phyloP scores from a whole-genome alignment of 768 basidiomycete species.

The Psilocybe cubensis region DNA sequence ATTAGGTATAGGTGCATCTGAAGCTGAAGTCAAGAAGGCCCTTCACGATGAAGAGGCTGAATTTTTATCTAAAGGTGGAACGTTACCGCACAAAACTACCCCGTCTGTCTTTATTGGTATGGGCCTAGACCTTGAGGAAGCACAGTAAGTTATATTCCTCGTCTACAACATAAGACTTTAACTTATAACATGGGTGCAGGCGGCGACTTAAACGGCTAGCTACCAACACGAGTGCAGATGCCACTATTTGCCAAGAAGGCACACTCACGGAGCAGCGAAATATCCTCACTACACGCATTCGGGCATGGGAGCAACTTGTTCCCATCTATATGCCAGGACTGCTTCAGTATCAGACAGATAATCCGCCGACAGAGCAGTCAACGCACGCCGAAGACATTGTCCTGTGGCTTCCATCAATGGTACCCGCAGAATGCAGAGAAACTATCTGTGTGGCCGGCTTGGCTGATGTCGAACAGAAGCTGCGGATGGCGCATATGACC shows the following conservation, averaged over 20 bases:
- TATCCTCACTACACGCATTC: conserved; percentile 5
- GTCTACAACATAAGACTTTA: no score
- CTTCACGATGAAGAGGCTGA: neutral
- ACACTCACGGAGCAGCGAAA: conserved; percentile 19
- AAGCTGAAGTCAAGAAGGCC: neutral
- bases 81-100: neutral
- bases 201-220: neutral
- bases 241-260: neutral
- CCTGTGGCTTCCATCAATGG: conserved; percentile 13
- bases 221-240: neutral
- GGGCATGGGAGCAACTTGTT: conserved; percentile 14
- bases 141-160: neutral
- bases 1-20: neutral
- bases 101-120: neutral
- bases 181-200: neutral
- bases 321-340: conserved; percentile 20
- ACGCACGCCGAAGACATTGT: conserved; percentile 8
- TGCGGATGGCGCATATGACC: conserved; percentile 4
- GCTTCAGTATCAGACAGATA: conserved; percentile 2
- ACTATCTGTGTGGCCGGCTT: neutral
- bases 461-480: neutral
- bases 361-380: neutral
- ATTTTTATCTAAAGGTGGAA: neutral
- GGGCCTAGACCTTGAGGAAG: neutral
- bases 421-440: neutral